Evolutionary conservation across 768 basidiomycete genomes (phyloP).

Genomic region (Boletus tomentosulus): DNA sequence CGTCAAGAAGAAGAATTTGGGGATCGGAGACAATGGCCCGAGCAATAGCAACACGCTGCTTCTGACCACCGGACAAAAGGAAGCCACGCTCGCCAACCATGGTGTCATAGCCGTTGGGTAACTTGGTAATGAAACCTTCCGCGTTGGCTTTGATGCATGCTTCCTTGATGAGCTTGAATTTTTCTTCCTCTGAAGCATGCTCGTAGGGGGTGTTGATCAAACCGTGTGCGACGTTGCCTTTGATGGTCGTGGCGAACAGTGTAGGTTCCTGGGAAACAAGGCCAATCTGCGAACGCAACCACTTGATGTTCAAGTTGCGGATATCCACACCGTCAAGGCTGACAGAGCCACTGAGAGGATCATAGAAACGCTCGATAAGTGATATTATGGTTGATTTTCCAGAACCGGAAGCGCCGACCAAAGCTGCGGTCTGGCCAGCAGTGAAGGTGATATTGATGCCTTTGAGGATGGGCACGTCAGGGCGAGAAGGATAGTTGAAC

Average conservation of each 20-base stretch:
- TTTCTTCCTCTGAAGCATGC: constrained; percentile 64
- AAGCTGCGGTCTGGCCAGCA: constrained; percentile 72
- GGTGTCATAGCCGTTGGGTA: constrained; percentile 82
- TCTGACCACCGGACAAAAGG: constrained; percentile 83
- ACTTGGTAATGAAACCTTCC: constrained; percentile 78
- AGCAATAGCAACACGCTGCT: constrained; percentile 86
- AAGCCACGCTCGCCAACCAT: constrained; percentile 88
- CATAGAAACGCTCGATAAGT: constrained; percentile 89
- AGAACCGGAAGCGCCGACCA: constrained; percentile 77
- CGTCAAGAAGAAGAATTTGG: constrained; percentile 78
- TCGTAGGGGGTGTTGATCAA: constrained; percentile 73
- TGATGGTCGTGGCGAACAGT: constrained; percentile 81
- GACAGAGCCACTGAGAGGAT: constrained; percentile 64
- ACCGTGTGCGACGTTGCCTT: constrained; percentile 79
- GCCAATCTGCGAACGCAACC: constrained; percentile 84
- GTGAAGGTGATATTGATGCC: constrained; percentile 61
- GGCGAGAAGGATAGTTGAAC: constrained; percentile 85
- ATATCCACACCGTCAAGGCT: constrained; percentile 73
- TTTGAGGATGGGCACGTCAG: constrained; percentile 74
- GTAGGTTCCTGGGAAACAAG: constrained; percentile 87
- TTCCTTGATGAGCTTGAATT: constrained; percentile 72
- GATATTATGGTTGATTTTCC: constrained; percentile 76
- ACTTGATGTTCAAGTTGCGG: constrained; percentile 73
- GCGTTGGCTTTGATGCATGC: constrained; percentile 89
- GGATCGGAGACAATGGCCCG: constrained; percentile 89